Evolutionary conservation across 345 rosid genomes (phyloP).

Genomic region (Lepidium didymum): DNA sequence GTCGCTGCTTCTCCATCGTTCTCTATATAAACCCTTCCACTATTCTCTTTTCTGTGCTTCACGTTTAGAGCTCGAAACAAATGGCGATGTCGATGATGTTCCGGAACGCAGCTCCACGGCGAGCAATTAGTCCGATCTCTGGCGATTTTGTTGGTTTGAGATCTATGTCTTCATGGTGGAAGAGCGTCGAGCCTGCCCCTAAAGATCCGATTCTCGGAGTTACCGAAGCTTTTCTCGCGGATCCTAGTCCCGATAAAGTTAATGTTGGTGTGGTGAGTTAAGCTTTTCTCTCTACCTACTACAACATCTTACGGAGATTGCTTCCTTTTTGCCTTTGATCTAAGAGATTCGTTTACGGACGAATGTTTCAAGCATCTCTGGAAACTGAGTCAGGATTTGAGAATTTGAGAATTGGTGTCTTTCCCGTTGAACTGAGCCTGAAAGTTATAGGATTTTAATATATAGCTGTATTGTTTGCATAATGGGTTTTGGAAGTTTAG

Average conservation of each 20-base stretch:
- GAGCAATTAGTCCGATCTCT: constrained; percentile 28
- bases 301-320: not conserved
- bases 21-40: not conserved
- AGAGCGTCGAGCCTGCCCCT: constrained; percentile 77
- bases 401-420: not conserved
- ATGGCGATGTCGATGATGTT: constrained; percentile 30
- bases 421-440: not conserved
- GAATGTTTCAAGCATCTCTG: not conserved
- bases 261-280: constrained; percentile 89
- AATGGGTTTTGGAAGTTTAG: not conserved
- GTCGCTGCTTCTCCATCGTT: constrained; percentile 21
- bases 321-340: not conserved
- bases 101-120: constrained; percentile 24
- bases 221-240: constrained; percentile 94
- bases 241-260: constrained; percentile 72
- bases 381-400: not conserved
- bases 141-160: constrained; percentile 39
- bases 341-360: not conserved
- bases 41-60: not conserved
- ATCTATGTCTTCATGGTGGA: constrained; percentile 86
- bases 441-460: not conserved
- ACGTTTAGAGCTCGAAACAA: not conserved
- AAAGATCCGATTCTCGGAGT: constrained; percentile 97
- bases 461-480: not conserved
- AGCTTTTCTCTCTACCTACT: not conserved